Evolutionary conservation across 2,329 filamentous ascomycete species (phyloP), one percentile per base, ranked within the genome.

Genomic region (Thielaviopsis euricoi): DNA sequence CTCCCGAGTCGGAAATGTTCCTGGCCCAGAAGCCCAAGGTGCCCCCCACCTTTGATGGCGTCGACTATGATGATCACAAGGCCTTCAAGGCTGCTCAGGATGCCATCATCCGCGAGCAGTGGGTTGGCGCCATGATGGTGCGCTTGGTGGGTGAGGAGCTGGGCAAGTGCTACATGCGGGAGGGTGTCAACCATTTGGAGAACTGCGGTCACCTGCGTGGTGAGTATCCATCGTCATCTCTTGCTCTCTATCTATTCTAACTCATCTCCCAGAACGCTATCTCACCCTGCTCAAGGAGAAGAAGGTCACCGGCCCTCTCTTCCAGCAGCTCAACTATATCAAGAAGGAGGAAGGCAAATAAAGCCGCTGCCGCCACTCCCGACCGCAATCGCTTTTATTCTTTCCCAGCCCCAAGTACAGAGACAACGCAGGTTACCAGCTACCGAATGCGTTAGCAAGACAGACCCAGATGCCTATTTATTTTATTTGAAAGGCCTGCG

Each of bases 51-150:
- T 93, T 93, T 71, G 87, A 89, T 66, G 87, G 87, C 64, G 87
- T 93, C 68, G 85, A 91, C 75, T 93, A 85, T 74, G 84, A 90
- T 64, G 86, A 93, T 74, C 89, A 83, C 69, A 81, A 81, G 69
- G 81, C 82, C 64, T 76, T 93, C 69, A 93, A 91, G 76, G 82
- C 83, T 61, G 87, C 87, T 57, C 87, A 91, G 70, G 87, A 93
- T 70, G 80, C 87, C 63, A 79, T 93, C 59, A 80, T 93, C 65
- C 79, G 87, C 62, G 87, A 93, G 74, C 87, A 93, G 75, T 93
- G 88, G 88, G 86, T 93, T 61, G 83, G 82, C 69, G 83, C 85
- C 69, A 93, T 93, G 87, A 93, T 90, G 87, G 86, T 85, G 59
- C 78, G 87, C 61, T 73, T 93, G 62, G 86, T 93, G 58, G 76